These are phyloP conservation scores for Alternaria incomplexa DNA, from an alignment of 2,329 filamentous ascomycete genomes.

Conservation along the genomic window DNA sequence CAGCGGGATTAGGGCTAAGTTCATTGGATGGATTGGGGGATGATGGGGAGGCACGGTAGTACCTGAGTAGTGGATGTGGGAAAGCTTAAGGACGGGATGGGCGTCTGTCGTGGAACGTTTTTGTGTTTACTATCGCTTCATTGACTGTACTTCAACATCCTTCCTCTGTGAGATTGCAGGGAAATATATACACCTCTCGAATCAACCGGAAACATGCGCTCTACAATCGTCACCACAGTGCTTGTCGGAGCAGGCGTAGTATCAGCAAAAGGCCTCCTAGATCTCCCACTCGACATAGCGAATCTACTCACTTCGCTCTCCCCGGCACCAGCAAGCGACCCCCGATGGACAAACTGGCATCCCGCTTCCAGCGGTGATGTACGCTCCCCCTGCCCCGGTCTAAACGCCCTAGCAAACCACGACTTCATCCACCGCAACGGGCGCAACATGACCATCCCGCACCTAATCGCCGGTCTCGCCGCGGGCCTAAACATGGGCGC, in stretches of 20 bases:
- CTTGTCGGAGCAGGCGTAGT: neutral
- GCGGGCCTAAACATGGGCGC: constrained; percentile 24
- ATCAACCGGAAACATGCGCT: neutral
- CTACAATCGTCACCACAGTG: neutral
- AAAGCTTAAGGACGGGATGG: neutral
- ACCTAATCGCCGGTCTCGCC: constrained; percentile 22
- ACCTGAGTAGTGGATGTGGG: neutral
- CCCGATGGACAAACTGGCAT: constrained; percentile 17
- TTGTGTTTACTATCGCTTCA: neutral
- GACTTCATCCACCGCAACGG: constrained; percentile 23
- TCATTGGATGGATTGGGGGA: no score
- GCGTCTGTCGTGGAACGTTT: neutral
- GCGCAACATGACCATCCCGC: constrained; percentile 20
- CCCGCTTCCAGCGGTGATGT: constrained; percentile 19
- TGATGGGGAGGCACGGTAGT: no score
- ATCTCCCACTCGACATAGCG: constrained; percentile 13
- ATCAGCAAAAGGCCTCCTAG: constrained; percentile 8
- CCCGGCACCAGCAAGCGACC: constrained; percentile 16
- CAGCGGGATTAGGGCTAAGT: neutral
- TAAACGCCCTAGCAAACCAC: constrained; percentile 28
- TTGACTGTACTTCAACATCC: neutral
- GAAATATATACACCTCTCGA: neutral
- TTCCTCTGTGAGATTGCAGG: no score
- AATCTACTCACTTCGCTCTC: constrained; percentile 10
- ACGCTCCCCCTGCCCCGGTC: constrained; percentile 21